A percentile compares a stretch with the other conserved stretches of the same genome.
These are phyloP conservation scores for Metarhizium guizhouense DNA, from an alignment of 2,329 filamentous ascomycete species.

Conservation along the genomic window DNA sequence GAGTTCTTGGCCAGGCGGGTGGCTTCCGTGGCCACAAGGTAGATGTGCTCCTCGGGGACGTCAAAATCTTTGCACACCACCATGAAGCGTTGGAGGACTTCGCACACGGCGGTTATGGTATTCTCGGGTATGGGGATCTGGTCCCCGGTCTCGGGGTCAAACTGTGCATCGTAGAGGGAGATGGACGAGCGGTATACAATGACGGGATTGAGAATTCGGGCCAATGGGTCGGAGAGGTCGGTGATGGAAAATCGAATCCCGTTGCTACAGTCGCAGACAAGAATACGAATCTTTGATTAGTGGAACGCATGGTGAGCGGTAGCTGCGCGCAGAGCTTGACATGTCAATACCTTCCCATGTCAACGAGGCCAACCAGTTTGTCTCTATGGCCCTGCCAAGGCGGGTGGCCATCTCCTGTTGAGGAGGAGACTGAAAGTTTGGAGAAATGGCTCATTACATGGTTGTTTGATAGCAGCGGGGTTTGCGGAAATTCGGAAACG, in stretches of 20 bases:
- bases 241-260: constrained; percentile 63
- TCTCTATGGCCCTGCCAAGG: constrained; percentile 21
- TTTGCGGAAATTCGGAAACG: background rate
- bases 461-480: background rate
- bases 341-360: constrained; percentile 26
- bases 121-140: constrained; percentile 20
- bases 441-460: background rate
- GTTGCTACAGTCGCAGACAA: constrained; percentile 36
- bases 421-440: background rate
- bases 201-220: constrained; percentile 49
- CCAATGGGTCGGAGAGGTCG: constrained; percentile 33
- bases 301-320: too few species aligned
- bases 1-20: constrained; percentile 22
- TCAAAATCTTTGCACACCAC: constrained; percentile 19
- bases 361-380: constrained; percentile 24
- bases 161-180: constrained; percentile 24
- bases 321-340: background rate
- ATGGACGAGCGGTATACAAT: constrained; percentile 21
- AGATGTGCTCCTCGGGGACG: constrained; percentile 15
- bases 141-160: constrained; percentile 20
- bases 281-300: background rate
- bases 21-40: constrained; percentile 23
- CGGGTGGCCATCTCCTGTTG: constrained; percentile 10
- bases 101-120: constrained; percentile 18
- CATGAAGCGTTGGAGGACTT: constrained; percentile 18